A percentile compares a stretch with the other conserved stretches of the same genome.
phyloP scores from a whole-genome alignment of 2,329 filamentous ascomycete species.

The Aspergillus ruber region DNA sequence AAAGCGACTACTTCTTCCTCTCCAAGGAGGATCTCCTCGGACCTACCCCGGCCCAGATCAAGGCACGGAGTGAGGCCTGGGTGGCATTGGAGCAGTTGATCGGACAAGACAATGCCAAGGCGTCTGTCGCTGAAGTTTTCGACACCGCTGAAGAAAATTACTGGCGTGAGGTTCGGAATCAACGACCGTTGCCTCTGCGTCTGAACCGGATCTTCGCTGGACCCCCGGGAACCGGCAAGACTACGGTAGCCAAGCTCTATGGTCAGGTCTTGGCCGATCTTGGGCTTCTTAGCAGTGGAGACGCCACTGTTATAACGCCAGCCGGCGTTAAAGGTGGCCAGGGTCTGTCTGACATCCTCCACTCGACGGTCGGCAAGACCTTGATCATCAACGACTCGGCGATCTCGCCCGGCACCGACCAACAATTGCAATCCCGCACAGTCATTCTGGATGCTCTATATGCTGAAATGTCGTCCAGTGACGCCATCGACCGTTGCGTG shows the following conservation, averaged over 20 bases:
- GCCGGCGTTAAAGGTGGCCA: constrained; percentile 1
- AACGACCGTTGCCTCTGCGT: constrained; percentile 10
- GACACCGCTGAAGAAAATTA: constrained; percentile 13
- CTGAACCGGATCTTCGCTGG: constrained; percentile 14
- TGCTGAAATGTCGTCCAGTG: constrained; percentile 1
- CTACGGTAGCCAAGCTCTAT: constrained; percentile 15
- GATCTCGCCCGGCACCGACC: neutral
- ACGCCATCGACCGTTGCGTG: constrained; percentile 9
- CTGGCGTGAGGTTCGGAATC: constrained; percentile 12
- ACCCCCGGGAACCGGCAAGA: constrained; percentile 15
- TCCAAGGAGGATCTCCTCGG: constrained; percentile 15
- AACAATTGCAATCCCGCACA: neutral
- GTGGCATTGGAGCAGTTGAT: constrained; percentile 9
- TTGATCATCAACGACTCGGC: constrained; percentile 13
- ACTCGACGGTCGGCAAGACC: constrained; percentile 6
- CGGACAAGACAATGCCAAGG: constrained; percentile 12
- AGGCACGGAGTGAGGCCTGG: constrained; percentile 12
- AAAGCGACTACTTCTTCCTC: constrained; percentile 15
- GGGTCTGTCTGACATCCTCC: constrained; percentile 1
- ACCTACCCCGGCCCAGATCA: constrained; percentile 8
- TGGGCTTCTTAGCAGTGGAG: constrained; percentile 8
- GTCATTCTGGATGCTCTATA: constrained; percentile 4
- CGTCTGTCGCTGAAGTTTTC: constrained; percentile 10
- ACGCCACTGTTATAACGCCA: constrained; percentile 1
- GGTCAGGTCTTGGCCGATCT: neutral